Conservation (phyloP, 371 early-diverging fungal genomes). For the Saksenaea oblongispora region DNA sequence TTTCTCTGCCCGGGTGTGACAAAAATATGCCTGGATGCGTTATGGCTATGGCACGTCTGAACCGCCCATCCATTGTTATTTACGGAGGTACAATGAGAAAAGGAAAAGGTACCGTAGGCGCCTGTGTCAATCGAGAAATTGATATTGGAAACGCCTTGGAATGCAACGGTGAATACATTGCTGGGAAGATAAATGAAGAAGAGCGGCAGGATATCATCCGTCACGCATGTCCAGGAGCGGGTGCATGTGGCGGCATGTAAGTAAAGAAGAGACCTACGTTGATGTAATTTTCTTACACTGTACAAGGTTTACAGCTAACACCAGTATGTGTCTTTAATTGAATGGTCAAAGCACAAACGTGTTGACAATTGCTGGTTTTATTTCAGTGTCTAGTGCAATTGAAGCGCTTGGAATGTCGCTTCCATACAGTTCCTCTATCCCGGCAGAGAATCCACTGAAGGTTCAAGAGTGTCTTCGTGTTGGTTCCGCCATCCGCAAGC, state of each 20-base stretch:
- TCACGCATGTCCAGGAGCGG: slow-evolving; percentile 92
- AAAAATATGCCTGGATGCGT: slow-evolving; percentile 97
- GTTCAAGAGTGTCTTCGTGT: slow-evolving; percentile 83
- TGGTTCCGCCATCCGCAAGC: slow-evolving; percentile 81
- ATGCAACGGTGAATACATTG: slow-evolving; percentile 86
- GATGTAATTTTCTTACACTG: neutral
- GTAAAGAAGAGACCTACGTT: neutral
- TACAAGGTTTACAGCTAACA: slow-evolving; percentile 85
- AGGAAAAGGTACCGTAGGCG: slow-evolving; percentile 62
- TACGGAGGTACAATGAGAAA: slow-evolving; percentile 87
- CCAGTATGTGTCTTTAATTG: slow-evolving; percentile 55
- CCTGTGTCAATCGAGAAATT: slow-evolving; percentile 55
- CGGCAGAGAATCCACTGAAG: slow-evolving; percentile 87
- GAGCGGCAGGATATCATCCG: slow-evolving; percentile 83
- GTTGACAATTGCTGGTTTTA: neutral
- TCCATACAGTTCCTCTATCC: slow-evolving; percentile 91
- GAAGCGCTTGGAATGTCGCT: slow-evolving; percentile 96
- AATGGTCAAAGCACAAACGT: neutral
- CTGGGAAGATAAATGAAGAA: slow-evolving; percentile 86
- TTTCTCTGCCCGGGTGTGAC: slow-evolving; percentile 72
- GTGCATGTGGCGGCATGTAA: slow-evolving; percentile 97
- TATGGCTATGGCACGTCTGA: slow-evolving; percentile 91
- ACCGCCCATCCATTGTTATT: slow-evolving; percentile 89
- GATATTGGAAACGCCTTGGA: slow-evolving; percentile 96
- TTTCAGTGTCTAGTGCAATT: slow-evolving; percentile 87